Evolutionary conservation across 1,284 basidiomycete genomes (phyloP).

Genomic region (Schizophyllum commune): DNA sequence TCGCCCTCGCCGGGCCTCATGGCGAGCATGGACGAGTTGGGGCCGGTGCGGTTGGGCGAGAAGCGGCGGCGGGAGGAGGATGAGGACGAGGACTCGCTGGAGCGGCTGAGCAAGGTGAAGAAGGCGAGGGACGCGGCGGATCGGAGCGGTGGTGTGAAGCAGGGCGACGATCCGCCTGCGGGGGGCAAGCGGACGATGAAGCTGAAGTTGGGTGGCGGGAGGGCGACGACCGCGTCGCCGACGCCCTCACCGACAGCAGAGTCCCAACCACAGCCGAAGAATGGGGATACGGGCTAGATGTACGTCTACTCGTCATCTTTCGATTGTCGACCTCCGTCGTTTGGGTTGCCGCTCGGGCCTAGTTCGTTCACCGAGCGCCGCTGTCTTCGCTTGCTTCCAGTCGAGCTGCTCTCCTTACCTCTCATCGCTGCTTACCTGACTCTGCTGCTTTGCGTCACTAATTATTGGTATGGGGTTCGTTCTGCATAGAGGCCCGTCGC

Average conservation of each 20-base stretch:
- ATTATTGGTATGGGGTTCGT: background rate
- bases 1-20: conserved; percentile 35
- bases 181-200: conserved; percentile 56
- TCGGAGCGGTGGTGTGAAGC: conserved; percentile 30
- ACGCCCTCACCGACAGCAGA: background rate
- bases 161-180: conserved; percentile 49
- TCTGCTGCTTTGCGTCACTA: background rate
- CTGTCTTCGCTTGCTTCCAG: too few species aligned
- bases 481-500: background rate
- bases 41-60: conserved; percentile 45
- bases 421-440: too few species aligned
- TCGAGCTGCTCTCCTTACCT: too few species aligned
- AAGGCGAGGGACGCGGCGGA: conserved; percentile 32
- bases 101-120: conserved; percentile 49
- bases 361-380: too few species aligned
- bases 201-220: conserved; percentile 54
- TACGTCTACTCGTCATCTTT: background rate
- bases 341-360: too few species aligned
- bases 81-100: conserved; percentile 64
- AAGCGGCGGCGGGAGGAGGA: conserved; percentile 72
- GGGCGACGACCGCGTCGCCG: conserved; percentile 4
- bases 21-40: conserved; percentile 31
- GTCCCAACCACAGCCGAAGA: background rate
- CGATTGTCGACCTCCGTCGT: background rate
- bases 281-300: background rate